Evolutionary conservation across 179 eudicot species (phyloP).

Genomic region (Gypsophila paniculata): DNA sequence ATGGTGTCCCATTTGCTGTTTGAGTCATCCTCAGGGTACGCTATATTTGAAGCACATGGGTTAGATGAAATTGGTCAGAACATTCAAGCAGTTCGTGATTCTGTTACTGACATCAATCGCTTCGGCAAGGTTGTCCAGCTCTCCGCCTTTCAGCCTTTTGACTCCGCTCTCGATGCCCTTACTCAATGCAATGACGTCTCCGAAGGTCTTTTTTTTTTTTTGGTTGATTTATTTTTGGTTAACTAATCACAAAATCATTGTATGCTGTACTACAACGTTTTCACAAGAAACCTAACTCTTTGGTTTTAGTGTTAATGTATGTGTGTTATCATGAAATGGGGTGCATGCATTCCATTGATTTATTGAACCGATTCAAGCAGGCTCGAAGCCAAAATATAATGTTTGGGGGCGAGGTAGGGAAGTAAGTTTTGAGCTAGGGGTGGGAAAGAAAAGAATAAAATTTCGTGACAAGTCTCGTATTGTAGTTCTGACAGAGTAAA

Average conservation of each 20-base stretch:
- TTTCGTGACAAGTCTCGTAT: too few relatives aligned
- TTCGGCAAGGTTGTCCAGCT: constrained; percentile 81
- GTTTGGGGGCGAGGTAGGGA: too few relatives aligned
- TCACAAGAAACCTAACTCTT: neutral
- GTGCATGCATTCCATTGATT: too few relatives aligned
- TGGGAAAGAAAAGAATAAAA: too few relatives aligned
- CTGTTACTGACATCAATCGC: constrained; percentile 63
- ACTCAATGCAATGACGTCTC: constrained; percentile 80
- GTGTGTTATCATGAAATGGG: too few relatives aligned
- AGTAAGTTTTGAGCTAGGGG: too few relatives aligned
- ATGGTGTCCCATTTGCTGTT: constrained; percentile 58
- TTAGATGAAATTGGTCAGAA: constrained; percentile 89
- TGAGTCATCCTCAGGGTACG: constrained; percentile 76
- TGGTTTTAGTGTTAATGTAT: neutral
- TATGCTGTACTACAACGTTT: neutral
- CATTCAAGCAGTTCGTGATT: constrained; percentile 68
- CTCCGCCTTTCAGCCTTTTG: constrained; percentile 63
- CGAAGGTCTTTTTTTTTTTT: constrained; percentile 51
- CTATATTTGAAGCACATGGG: constrained; percentile 58
- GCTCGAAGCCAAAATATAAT: too few relatives aligned
- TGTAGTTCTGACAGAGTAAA: too few relatives aligned
- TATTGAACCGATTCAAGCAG: too few relatives aligned
- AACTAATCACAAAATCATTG: neutral
- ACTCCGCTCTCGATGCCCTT: constrained; percentile 81
- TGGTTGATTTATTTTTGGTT: neutral